A percentile compares a stretch with the other conserved stretches of the same genome.
Conservation (phyloP, 495 filamentous ascomycete genomes). For the Aspergillus wentii region DNA sequence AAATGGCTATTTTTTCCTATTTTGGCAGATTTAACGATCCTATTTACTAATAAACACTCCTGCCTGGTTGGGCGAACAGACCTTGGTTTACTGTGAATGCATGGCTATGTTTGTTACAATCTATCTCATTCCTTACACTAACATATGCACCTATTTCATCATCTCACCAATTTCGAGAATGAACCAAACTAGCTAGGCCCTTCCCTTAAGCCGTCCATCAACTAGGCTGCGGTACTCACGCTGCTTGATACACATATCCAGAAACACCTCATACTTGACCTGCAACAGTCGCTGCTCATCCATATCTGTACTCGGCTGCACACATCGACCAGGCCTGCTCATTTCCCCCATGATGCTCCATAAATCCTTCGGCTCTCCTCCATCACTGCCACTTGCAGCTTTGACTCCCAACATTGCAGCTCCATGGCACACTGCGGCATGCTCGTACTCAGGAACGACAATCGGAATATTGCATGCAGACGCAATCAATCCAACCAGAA, state of each 20-base stretch:
- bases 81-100: too few relatives aligned
- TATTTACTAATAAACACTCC: too few relatives aligned
- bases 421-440: slow-evolving; percentile 82
- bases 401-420: slow-evolving; percentile 88
- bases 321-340: neutral
- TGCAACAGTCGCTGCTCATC: neutral
- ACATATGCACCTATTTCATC: too few relatives aligned
- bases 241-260: neutral
- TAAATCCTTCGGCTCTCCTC: slow-evolving; percentile 41
- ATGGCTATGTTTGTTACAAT: too few relatives aligned
- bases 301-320: neutral
- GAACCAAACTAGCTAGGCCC: too few relatives aligned
- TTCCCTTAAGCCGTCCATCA: too few relatives aligned
- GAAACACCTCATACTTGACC: neutral
- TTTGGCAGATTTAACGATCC: too few relatives aligned
- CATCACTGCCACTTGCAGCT: slow-evolving; percentile 61
- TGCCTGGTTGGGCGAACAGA: too few relatives aligned
- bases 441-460: slow-evolving; percentile 73
- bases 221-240: neutral
- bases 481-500: slow-evolving; percentile 79
- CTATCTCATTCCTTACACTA: too few relatives aligned
- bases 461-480: slow-evolving; percentile 81
- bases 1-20: too few relatives aligned
- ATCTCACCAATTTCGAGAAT: too few relatives aligned
- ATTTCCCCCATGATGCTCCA: neutral